A percentile compares a stretch with the other conserved stretches of the same genome.
phyloP scores from a whole-genome alignment of 1,284 basidiomycete genomes.

The Sphagnurus paluster region DNA sequence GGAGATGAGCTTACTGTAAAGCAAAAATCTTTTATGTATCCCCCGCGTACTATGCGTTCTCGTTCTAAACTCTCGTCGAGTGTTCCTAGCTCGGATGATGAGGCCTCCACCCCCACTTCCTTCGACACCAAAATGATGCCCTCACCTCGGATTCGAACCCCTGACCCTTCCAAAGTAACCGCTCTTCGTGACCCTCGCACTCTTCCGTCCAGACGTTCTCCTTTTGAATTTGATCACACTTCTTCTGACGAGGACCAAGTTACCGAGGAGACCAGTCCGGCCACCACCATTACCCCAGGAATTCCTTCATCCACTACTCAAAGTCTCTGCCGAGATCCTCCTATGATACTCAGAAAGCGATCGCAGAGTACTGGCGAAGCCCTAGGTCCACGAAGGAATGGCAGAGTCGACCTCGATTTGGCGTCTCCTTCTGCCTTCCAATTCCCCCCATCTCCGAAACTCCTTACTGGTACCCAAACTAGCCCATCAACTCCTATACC shows the following conservation, averaged over 20 bases:
- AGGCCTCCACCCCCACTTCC: slow-evolving; percentile 9
- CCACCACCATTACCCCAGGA: slow-evolving; percentile 16
- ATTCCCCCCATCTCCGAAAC: slow-evolving; percentile 34
- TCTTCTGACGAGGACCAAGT: slow-evolving; percentile 6
- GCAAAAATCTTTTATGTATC: slow-evolving; percentile 57
- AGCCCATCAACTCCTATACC: slow-evolving; percentile 12
- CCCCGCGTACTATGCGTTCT: slow-evolving; percentile 34
- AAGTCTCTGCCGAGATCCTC: slow-evolving; percentile 4
- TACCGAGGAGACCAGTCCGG: slow-evolving; percentile 12
- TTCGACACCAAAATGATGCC: slow-evolving; percentile 3
- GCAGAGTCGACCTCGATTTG: slow-evolving; percentile 33
- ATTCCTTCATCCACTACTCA: slow-evolving; percentile 15
- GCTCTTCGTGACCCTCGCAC: slow-evolving; percentile 4
- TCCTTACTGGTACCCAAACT: slow-evolving; percentile 17
- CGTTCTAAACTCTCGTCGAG: slow-evolving; percentile 31
- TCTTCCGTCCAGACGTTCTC: neutral
- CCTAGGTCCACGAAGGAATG: slow-evolving; percentile 18
- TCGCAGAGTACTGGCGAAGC: slow-evolving; percentile 44
- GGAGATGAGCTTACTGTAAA: slow-evolving; percentile 42
- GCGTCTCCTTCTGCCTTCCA: slow-evolving; percentile 43
- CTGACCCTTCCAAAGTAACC: slow-evolving; percentile 5
- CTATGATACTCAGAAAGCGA: slow-evolving; percentile 31
- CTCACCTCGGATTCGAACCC: slow-evolving; percentile 7
- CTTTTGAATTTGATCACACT: slow-evolving; percentile 4
- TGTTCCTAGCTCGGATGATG: slow-evolving; percentile 21